Evolutionary conservation across 768 basidiomycete species (phyloP).

Genomic region (Lactarius hatsudake): DNA sequence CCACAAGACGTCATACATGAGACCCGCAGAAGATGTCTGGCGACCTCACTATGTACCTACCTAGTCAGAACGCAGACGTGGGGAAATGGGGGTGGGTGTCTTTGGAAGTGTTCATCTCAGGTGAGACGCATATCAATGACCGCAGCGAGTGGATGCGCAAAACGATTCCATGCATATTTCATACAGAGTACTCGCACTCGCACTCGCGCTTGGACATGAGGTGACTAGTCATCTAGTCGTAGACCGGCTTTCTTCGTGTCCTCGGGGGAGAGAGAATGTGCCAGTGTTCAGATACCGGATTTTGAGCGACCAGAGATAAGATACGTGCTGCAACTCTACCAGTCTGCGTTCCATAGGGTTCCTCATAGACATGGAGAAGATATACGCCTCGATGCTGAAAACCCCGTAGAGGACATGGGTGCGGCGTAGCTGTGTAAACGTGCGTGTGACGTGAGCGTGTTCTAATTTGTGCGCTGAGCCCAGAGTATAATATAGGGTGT

Average conservation of each 20-base stretch:
- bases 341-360: no score
- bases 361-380: no score
- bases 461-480: no score
- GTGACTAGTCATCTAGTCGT: constrained; percentile 64
- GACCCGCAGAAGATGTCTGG: constrained; percentile 87
- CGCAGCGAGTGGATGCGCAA: constrained; percentile 85
- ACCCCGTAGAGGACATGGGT: no score
- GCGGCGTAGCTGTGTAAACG: no score
- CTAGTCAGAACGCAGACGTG: no score
- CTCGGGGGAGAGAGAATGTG: constrained; percentile 74
- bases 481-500: no score
- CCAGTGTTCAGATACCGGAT: constrained; percentile 35
- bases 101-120: constrained; percentile 90
- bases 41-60: no score
- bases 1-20: constrained; percentile 99
- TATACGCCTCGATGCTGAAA: no score
- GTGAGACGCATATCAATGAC: constrained; percentile 49
- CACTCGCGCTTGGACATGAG: constrained; percentile 68
- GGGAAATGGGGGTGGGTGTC: constrained; percentile 64
- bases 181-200: constrained; percentile 86
- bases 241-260: constrained; percentile 84
- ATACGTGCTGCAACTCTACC: no score
- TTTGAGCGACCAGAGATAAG: no score
- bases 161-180: constrained; percentile 96
- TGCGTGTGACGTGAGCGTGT: no score